Base-by-base conservation (phyloP, 2,329 filamentous ascomycete genomes). In the Chaetomiaceae sp. region DNA sequence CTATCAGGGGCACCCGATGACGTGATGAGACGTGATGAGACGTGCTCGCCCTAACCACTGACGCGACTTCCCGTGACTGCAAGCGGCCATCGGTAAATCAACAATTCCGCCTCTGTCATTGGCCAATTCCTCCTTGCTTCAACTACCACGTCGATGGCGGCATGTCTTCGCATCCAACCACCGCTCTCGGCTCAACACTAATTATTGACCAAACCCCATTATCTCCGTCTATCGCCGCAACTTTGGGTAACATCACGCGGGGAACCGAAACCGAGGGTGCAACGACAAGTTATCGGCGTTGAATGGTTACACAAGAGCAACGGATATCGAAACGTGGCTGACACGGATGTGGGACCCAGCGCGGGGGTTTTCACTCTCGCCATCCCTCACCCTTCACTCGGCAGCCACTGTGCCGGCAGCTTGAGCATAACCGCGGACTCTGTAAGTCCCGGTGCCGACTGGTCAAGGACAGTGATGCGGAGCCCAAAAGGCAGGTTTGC, bases 11-110 rank as follows among this genome's bases (percentile, higher is more conserved):
- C 27, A 17, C 6, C 25, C 9, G 9, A 57, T 59, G 51, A 27
- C 57, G 57, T 57, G 55, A 57, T 56, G 53, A 52, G 51, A 27
- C 57, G 57, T 57, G 55, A 57, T 56, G 53, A 52, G 39, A 45
- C 57, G 57, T 57, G 53, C 53, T 57, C 47, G 33, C n/a, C 40
- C 44, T 33, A 19, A 39, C 19, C 27, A 9, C 42, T 57, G 49
- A 56, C 53, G 53, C 51, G 39, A 55, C 41, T 38, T 42, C 10
- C 37, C 16, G 14, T 30, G 17, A 27, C 46, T 30, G 1, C 14
- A 4, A 38, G 21, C 16, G 23, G 39, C 25, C 5, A 8, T 10
- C 2, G 12, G 3, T 17, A 12, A n/a, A 17, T 16, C 27, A 21
- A 19, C 23, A 27, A 21, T 2, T 14, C 14, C 5, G n/a, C 44